Conservation (phyloP, 2,329 filamentous ascomycete species). For the Trichoderma brevicompactum region DNA sequence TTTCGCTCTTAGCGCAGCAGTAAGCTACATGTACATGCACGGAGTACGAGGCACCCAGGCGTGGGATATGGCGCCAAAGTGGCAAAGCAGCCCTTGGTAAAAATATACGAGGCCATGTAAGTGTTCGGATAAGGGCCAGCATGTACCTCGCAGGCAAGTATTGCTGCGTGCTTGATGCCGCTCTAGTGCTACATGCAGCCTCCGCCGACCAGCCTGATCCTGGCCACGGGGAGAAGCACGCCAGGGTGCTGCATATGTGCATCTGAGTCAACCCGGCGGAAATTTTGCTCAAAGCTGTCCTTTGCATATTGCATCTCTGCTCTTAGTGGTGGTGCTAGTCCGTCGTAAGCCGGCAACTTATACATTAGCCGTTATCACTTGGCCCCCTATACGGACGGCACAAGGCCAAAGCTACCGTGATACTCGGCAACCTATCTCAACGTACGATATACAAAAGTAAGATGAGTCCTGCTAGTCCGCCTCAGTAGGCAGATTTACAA, state of each 20-base stretch:
- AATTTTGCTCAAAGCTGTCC: background rate
- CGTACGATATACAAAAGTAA: background rate
- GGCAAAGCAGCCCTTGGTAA: background rate
- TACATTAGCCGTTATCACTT: background rate
- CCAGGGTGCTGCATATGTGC: background rate
- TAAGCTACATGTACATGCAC: background rate
- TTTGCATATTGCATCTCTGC: background rate
- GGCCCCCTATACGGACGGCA: background rate
- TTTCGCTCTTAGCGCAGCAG: background rate
- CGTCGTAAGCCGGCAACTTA: background rate
- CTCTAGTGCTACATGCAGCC: constrained; percentile 8
- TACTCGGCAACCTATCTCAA: background rate
- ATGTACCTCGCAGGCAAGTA: background rate
- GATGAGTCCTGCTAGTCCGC: background rate
- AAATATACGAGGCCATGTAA: background rate
- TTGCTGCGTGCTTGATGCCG: background rate
- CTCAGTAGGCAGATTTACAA: background rate
- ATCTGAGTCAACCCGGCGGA: constrained; percentile 6
- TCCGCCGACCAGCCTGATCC: background rate
- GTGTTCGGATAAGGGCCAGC: background rate
- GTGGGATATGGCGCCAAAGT: background rate
- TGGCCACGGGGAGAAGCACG: background rate
- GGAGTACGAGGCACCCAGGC: background rate
- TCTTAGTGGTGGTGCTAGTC: background rate
- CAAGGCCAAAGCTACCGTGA: background rate